Evolutionary conservation across 1,284 basidiomycete species (phyloP).

Genomic region (Cryptococcus deneoformans): DNA sequence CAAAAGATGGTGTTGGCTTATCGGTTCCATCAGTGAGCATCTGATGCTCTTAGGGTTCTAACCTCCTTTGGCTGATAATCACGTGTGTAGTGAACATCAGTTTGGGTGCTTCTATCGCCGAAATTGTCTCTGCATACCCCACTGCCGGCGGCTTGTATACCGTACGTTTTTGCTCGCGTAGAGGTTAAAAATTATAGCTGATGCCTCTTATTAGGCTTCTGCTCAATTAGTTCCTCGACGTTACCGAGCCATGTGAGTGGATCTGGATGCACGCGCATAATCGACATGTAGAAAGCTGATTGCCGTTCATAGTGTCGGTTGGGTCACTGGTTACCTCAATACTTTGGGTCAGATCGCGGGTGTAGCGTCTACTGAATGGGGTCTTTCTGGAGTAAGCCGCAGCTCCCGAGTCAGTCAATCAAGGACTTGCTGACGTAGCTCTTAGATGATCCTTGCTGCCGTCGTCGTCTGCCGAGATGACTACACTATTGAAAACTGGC

Average conservation of each 20-base stretch:
- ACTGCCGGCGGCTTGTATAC: slow-evolving; percentile 44
- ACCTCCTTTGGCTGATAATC: neutral
- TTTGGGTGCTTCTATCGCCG: slow-evolving; percentile 36
- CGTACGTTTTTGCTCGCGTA: neutral
- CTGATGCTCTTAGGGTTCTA: neutral
- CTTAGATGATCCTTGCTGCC: slow-evolving; percentile 68
- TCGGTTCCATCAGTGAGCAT: slow-evolving; percentile 30
- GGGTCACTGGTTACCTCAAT: slow-evolving; percentile 78
- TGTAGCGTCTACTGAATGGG: slow-evolving; percentile 67
- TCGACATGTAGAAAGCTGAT: neutral
- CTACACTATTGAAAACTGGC: slow-evolving; percentile 51
- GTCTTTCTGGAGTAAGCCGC: slow-evolving; percentile 52
- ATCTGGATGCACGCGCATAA: neutral
- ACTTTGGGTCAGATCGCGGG: slow-evolving; percentile 62
- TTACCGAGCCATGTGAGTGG: slow-evolving; percentile 28
- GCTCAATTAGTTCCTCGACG: slow-evolving; percentile 26
- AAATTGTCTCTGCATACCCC: slow-evolving; percentile 42
- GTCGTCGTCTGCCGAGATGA: slow-evolving; percentile 34
- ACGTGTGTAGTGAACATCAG: slow-evolving; percentile 26
- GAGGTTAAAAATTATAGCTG: neutral
- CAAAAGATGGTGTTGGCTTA: slow-evolving; percentile 38
- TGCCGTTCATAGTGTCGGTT: slow-evolving; percentile 43
- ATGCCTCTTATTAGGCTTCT: slow-evolving; percentile 15
- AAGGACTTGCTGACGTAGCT: slow-evolving; percentile 45
- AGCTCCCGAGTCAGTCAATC: too few relatives aligned